phyloP scores from a whole-genome alignment of 2,329 filamentous ascomycete genomes.

The Trichoderma harzianum region DNA sequence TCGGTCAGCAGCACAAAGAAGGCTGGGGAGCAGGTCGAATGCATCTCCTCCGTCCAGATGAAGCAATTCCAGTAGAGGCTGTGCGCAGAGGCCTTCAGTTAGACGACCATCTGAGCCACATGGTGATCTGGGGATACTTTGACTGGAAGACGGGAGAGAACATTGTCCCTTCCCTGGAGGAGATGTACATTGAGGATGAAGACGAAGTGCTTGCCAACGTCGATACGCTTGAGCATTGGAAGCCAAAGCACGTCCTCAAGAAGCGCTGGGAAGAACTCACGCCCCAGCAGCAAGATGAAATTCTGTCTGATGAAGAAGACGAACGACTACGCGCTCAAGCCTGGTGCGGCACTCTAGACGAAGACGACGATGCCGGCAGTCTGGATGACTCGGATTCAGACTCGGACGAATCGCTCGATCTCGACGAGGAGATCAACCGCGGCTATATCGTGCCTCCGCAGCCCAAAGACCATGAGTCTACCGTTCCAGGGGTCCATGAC shows the following conservation, averaged over 20 bases:
- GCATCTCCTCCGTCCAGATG: constrained; percentile 54
- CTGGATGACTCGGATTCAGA: neutral
- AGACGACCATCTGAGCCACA: constrained; percentile 51
- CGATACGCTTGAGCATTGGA: constrained; percentile 40
- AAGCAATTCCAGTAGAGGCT: constrained; percentile 56
- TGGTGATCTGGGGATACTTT: constrained; percentile 62
- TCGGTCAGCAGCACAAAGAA: constrained; percentile 54
- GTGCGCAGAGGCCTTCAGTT: constrained; percentile 50
- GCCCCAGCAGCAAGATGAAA: constrained; percentile 34
- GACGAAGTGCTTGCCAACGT: constrained; percentile 34
- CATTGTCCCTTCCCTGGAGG: constrained; percentile 46
- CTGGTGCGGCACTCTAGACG: constrained; percentile 27
- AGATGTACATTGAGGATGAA: constrained; percentile 51
- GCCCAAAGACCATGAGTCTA: constrained; percentile 6
- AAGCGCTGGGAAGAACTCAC: constrained; percentile 41
- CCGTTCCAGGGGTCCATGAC: constrained; percentile 24
- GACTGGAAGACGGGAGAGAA: constrained; percentile 51
- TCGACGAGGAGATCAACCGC: constrained; percentile 34
- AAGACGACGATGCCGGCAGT: constrained; percentile 18
- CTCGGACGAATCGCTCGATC: constrained; percentile 20
- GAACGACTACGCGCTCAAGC: constrained; percentile 35
- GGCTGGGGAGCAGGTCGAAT: constrained; percentile 49
- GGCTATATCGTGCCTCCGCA: constrained; percentile 31
- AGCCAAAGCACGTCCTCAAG: constrained; percentile 44
- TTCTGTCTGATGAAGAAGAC: constrained; percentile 37